phyloP scores from a whole-genome alignment of 768 basidiomycete genomes.

The Lepiota venenata region DNA sequence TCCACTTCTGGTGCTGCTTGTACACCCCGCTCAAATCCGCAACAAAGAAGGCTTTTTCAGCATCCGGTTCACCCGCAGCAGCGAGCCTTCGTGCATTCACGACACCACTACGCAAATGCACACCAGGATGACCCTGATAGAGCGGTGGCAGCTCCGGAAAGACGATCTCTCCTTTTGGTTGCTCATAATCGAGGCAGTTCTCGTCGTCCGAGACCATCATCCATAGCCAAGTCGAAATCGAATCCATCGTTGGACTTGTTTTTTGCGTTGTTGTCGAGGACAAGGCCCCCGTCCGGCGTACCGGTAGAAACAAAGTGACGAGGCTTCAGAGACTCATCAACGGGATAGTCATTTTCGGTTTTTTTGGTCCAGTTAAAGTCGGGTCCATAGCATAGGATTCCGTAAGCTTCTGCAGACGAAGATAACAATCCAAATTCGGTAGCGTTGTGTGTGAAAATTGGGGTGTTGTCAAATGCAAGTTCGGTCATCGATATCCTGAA shows the following conservation, averaged over 20 bases:
- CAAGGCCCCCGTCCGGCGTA: conserved; percentile 11
- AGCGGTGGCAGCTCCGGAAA: conserved; percentile 69
- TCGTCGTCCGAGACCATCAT: conserved; percentile 36
- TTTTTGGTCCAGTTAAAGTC: conserved; percentile 1
- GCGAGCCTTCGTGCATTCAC: conserved; percentile 56
- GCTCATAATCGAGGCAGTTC: conserved; percentile 16
- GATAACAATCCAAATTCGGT: conserved; percentile 1
- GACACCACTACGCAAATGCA: conserved; percentile 76
- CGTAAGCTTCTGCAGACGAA: conserved; percentile 2
- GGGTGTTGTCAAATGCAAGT: background rate
- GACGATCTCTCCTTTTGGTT: conserved; percentile 37
- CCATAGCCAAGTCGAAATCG: conserved; percentile 33
- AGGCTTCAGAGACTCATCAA: conserved; percentile 23
- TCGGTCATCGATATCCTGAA: conserved; percentile 6
- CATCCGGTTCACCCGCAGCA: conserved; percentile 56
- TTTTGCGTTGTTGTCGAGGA: conserved; percentile 30
- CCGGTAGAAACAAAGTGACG: conserved; percentile 15
- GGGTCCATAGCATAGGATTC: conserved; percentile 1
- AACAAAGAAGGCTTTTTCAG: conserved; percentile 96
- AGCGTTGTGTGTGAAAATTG: background rate
- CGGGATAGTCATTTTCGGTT: background rate
- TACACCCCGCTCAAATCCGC: conserved; percentile 90
- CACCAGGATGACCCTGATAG: conserved; percentile 61
- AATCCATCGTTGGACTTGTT: conserved; percentile 16
- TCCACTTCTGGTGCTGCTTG: conserved; percentile 83